Conservation (phyloP, 345 rosid genomes). For the Viola odorata region DNA sequence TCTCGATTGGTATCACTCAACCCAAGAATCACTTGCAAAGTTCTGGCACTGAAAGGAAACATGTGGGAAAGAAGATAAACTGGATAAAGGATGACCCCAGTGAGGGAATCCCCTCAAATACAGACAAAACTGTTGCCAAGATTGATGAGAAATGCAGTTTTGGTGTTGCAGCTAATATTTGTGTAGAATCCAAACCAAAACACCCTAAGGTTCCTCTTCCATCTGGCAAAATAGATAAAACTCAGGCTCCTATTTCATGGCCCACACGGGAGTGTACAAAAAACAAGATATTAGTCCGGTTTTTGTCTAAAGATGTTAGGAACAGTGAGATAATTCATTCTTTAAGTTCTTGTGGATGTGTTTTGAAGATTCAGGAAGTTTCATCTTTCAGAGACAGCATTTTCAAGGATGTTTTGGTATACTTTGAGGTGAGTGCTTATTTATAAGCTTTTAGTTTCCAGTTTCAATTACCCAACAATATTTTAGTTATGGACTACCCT, state of each 20-base stretch:
- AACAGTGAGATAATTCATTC: constrained; percentile 7
- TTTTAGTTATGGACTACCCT: neutral
- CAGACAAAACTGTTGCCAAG: neutral
- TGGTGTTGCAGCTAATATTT: neutral
- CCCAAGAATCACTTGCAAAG: constrained; percentile 6
- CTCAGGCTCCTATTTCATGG: constrained; percentile 8
- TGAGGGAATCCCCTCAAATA: neutral
- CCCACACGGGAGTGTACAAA: constrained; percentile 10
- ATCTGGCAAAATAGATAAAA: constrained; percentile 11
- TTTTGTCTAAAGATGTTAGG: constrained; percentile 7
- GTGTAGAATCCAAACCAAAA: constrained; percentile 3
- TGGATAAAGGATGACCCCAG: constrained; percentile 10
- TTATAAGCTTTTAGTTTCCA: neutral
- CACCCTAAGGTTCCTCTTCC: constrained; percentile 5
- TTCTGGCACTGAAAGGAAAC: constrained; percentile 12
- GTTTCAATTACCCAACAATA: neutral
- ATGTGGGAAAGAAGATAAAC: constrained; percentile 1
- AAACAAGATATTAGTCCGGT: constrained; percentile 28
- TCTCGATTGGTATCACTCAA: neutral
- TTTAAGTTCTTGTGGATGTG: constrained; percentile 19
- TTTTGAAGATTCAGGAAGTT: constrained; percentile 23
- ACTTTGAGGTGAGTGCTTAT: constrained; percentile 31
- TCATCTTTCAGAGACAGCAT: constrained; percentile 17
- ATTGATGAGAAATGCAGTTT: constrained; percentile 1
- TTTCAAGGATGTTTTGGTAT: constrained; percentile 24